Conservation (phyloP, 345 rosid genomes). For the Anacardium occidentale region DNA sequence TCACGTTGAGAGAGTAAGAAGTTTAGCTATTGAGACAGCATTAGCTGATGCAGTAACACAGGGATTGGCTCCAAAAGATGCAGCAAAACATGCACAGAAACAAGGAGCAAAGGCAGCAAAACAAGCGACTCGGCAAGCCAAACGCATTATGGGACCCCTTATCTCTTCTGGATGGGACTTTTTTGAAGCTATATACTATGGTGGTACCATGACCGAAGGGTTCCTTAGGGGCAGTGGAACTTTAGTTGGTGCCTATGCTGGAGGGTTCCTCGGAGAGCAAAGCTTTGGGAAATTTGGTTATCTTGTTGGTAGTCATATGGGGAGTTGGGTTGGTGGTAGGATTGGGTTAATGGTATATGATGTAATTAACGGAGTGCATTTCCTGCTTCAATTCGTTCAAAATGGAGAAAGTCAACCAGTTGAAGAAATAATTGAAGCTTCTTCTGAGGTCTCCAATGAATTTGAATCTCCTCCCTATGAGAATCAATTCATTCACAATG, state of each 20-base stretch:
- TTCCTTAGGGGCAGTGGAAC: slow-evolving; percentile 91
- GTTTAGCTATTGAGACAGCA: slow-evolving; percentile 62
- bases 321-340: slow-evolving; percentile 98
- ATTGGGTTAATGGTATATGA: slow-evolving; percentile 90
- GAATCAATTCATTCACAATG: slow-evolving; percentile 38
- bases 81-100: slow-evolving; percentile 65
- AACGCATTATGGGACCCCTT: slow-evolving; percentile 82
- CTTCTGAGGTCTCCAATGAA: slow-evolving; percentile 9
- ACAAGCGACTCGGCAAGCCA: slow-evolving; percentile 65
- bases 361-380: slow-evolving; percentile 68
- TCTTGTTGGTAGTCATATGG: slow-evolving; percentile 84
- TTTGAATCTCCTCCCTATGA: slow-evolving; percentile 5
- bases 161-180: slow-evolving; percentile 97
- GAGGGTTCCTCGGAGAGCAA: slow-evolving; percentile 73
- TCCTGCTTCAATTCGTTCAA: slow-evolving; percentile 45
- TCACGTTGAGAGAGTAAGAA: slow-evolving; percentile 74
- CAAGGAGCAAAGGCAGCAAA: slow-evolving; percentile 91
- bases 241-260: slow-evolving; percentile 76
- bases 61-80: slow-evolving; percentile 61
- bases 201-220: slow-evolving; percentile 81
- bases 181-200: slow-evolving; percentile 89
- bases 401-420: slow-evolving; percentile 27
- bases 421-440: slow-evolving; percentile 24
- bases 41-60: slow-evolving; percentile 60
- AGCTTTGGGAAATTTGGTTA: slow-evolving; percentile 84